Conservation (phyloP, 2,329 filamentous ascomycete species). For the Sodiomyces alkalinus region DNA sequence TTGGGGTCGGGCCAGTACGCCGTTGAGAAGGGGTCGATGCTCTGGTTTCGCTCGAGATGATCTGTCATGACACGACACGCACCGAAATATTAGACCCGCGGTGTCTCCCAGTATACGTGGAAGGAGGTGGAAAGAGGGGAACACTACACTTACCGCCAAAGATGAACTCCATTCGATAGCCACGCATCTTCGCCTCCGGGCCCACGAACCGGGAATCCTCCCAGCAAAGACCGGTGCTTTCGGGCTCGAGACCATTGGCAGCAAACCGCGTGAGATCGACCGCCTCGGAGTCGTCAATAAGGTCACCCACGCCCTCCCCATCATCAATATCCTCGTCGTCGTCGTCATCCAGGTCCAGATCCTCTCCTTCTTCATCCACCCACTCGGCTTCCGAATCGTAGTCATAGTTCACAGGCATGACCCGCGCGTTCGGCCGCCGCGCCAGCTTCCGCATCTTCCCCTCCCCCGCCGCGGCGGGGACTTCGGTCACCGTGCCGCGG, state of each 20-base stretch:
- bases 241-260: slow-evolving; percentile 58
- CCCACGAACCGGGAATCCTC: slow-evolving; percentile 40
- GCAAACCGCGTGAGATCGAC: slow-evolving; percentile 35
- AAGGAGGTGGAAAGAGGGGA: slow-evolving; percentile 7
- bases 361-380: slow-evolving; percentile 62
- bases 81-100: no score
- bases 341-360: slow-evolving; percentile 52
- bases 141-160: slow-evolving; percentile 45
- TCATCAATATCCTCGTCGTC: slow-evolving; percentile 56
- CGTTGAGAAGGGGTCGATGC: slow-evolving; percentile 74
- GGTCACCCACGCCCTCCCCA: slow-evolving; percentile 79
- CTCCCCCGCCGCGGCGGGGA: slow-evolving; percentile 27
- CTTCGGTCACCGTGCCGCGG: slow-evolving; percentile 54
- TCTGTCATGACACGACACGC: no score
- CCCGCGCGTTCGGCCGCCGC: slow-evolving; percentile 34
- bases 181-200: slow-evolving; percentile 33
- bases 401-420: slow-evolving; percentile 60
- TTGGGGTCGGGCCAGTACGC: slow-evolving; percentile 51
- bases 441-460: slow-evolving; percentile 35
- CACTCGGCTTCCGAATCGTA: slow-evolving; percentile 81
- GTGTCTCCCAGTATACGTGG: no score
- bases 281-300: slow-evolving; percentile 78
- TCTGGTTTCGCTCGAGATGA: slow-evolving; percentile 29
- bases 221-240: slow-evolving; percentile 73
- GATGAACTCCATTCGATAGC: slow-evolving; percentile 62